A percentile compares a stretch with the other conserved stretches of the same genome.
Evolutionary conservation across 2,329 filamentous ascomycete genomes (phyloP).

Genomic region (Raffaelea deltoideospora): DNA sequence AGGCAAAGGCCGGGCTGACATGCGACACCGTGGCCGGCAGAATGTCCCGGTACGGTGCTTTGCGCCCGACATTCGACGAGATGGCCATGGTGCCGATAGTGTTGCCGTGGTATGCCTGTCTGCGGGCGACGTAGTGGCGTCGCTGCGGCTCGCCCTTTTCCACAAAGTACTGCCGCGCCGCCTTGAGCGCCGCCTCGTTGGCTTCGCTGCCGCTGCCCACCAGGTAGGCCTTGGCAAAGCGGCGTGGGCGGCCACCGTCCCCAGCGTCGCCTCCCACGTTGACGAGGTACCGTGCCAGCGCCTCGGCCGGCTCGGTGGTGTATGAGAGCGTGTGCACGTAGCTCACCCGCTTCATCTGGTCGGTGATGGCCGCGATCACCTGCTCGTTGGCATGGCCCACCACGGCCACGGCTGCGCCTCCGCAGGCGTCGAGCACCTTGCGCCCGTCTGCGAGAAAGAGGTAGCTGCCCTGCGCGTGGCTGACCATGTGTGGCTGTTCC

Average conservation of each 20-base stretch:
- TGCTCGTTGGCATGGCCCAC: conserved; percentile 51
- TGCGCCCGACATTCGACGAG: conserved; percentile 43
- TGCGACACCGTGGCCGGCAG: conserved; percentile 34
- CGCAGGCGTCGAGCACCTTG: conserved; percentile 54
- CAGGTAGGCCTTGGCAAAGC: conserved; percentile 23
- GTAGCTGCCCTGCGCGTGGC: conserved; percentile 1
- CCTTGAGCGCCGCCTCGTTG: conserved; percentile 52
- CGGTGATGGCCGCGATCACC: conserved; percentile 41
- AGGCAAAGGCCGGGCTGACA: conserved; percentile 52
- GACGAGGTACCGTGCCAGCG: conserved; percentile 22
- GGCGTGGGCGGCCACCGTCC: too few relatives aligned
- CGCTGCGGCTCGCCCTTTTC: conserved; percentile 38
- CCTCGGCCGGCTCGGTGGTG: conserved; percentile 34
- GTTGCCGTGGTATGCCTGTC: conserved; percentile 55
- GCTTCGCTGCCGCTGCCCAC: conserved; percentile 43
- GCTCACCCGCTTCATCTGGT: conserved; percentile 25
- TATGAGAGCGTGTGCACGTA: conserved; percentile 31
- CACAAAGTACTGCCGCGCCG: conserved; percentile 50
- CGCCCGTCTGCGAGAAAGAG: conserved; percentile 23
- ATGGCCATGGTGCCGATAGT: conserved; percentile 48
- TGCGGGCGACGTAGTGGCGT: conserved; percentile 46
- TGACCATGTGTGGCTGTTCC: conserved; percentile 1
- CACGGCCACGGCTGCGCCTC: conserved; percentile 58
- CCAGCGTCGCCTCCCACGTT: too few relatives aligned
- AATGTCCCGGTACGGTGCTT: conserved; percentile 40